Evolutionary conservation across 495 filamentous ascomycete genomes (phyloP), one percentile per base, ranked within the genome.

Genomic region (Aspergillus wentii): DNA sequence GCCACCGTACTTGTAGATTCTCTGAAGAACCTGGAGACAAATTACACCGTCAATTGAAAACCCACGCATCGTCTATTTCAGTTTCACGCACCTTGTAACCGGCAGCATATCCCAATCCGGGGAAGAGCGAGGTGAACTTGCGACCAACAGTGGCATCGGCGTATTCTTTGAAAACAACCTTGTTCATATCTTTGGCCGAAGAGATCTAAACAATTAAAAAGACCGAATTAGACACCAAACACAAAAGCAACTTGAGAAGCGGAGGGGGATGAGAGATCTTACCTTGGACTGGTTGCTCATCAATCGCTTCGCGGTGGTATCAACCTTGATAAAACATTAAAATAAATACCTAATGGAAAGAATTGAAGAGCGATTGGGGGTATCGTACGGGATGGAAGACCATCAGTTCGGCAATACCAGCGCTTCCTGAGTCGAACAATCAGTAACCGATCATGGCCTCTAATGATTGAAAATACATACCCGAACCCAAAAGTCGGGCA

Each of bases 1-100:
- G 37, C 92, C 92, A 43, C 92, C 92, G 58, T 95, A 99, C 68
- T 99, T 99, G 75, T 99, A 99, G 56, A 99, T 80, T 52, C 92
- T 75, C 75, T 99, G 92, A 38, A 94, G 78, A 40, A 92, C 71
- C 83, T 86, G 34, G 27, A 30, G 23, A 18, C 30, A 17, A 17
- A 25, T 44, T 14, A 11, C 11, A 41, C 43, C 30, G 47, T 33
- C 17, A 40, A 42, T 33, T 25, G 19, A n/a, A 18, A n/a, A n/a
- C n/a, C n/a, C n/a, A n/a, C n/a, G n/a, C n/a, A n/a, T n/a, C n/a
- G n/a, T n/a, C n/a, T n/a, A n/a, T n/a, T n/a, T n/a, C n/a, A n/a
- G n/a, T n/a, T n/a, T 13, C 9, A 57, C 65, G 30, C 47, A 92
- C 86, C 79, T 99, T 99, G 71, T 99, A 99, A 36, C 91, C 88